These are phyloP conservation scores for Ophiostoma sp. DNA, from an alignment of 2,329 filamentous ascomycete genomes.

Conservation along the genomic window DNA sequence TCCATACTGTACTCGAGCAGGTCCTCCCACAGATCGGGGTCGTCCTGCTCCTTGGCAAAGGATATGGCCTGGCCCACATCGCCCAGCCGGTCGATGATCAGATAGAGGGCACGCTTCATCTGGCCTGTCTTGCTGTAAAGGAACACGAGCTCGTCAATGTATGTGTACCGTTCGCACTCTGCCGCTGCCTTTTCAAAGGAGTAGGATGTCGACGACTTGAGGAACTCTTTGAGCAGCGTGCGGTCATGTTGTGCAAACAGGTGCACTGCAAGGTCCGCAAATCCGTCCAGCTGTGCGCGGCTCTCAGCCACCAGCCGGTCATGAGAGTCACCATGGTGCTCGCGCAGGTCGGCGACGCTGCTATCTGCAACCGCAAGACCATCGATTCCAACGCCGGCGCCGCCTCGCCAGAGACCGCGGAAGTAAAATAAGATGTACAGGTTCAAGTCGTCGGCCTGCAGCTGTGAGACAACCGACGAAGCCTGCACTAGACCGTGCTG, in stretches of 20 bases:
- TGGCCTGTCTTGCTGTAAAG: constrained; percentile 93
- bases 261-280: constrained; percentile 79
- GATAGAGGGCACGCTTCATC: constrained; percentile 81
- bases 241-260: constrained; percentile 83
- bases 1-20: constrained; percentile 95
- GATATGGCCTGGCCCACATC: constrained; percentile 90
- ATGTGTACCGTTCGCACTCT: constrained; percentile 76
- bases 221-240: constrained; percentile 74
- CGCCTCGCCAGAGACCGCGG: constrained; percentile 74
- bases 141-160: constrained; percentile 89
- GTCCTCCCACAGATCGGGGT: constrained; percentile 91
- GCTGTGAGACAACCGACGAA: constrained; percentile 69
- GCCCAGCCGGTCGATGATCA: constrained; percentile 89
- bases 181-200: constrained; percentile 73
- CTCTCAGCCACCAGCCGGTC: constrained; percentile 56
- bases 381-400: not conserved
- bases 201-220: constrained; percentile 80
- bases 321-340: constrained; percentile 48
- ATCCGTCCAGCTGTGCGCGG: constrained; percentile 70
- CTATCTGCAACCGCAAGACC: constrained; percentile 33
- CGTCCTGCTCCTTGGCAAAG: constrained; percentile 90
- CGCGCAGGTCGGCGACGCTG: constrained; percentile 43
- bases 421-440: constrained; percentile 91
- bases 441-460: constrained; percentile 60
- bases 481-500: constrained; percentile 81